Evolutionary conservation across 2,329 filamentous ascomycete species (phyloP), one percentile per base, ranked within the genome.

Genomic region (Colletotrichum higginsianum): DNA sequence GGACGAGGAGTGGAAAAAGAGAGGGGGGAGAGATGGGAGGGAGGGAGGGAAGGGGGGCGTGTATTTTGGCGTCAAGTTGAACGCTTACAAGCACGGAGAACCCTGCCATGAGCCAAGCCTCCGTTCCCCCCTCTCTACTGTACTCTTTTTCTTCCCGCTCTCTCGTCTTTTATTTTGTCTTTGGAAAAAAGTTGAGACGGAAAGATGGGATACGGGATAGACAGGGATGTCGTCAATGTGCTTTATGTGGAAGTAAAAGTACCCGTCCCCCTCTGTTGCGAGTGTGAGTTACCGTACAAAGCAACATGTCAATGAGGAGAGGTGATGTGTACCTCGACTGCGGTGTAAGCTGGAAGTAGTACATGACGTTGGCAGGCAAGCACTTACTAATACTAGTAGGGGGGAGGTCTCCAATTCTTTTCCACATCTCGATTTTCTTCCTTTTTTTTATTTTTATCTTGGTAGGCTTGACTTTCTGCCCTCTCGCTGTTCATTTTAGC

Each of bases 51-150:
- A 60, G 16, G 18, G 66, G 61, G 66, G 66, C 18, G 47, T 60
- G 47, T 55, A 38, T n/a, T 60, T 66, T 40, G 61, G 66, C 44
- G 23, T 69, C 61, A 60, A 70, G 56, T 70, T 69, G 42, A 65
- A 69, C 53, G 53, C 61, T 66, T 46, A 61, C 61, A 69, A 61
- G 61, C 66, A 69, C 55, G 53, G 42, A 70, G 56, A 70, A 61
- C 62, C 67, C 67, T 70, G 67, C 49, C 18, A 18, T 49, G 38
- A 30, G 35, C 52, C 53, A 18, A 38, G 61, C 16, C 40, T 18
- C 21, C 35, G 8, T 50, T 44, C 38, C 49, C 30, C 38, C 13
- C 30, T 61, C n/a, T 35, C 8, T 35, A 35, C n/a, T 35, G 1
- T 35, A 35, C 9, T 42, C n/a, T 57, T 42, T 35, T 30, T 35